Evolutionary conservation across 225 moss, liverwort and hornwort species (phyloP), one percentile per base, ranked within the genome.

Genomic region (Straminergon stramineum): DNA sequence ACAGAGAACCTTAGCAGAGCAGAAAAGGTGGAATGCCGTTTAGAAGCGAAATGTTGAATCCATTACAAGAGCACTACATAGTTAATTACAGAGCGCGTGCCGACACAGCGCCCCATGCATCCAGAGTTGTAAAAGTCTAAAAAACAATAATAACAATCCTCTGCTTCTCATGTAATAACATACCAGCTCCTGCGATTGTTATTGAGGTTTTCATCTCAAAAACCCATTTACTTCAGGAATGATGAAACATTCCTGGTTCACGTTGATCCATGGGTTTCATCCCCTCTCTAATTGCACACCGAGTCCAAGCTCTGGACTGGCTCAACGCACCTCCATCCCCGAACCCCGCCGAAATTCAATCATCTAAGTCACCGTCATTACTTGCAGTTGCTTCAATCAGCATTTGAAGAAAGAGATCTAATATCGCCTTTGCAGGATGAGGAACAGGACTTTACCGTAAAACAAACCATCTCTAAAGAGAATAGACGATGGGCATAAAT

Each of bases 151-250:
- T 45, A 65, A 43, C 32, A 27, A 17, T 70, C 70, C 32, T 27
- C 85, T 64, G 79, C 31, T 43, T 31, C 81, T 80, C 43, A 60
- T 31, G 48, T n/a, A n/a, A 23, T 41, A 73, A 19, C 81, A 17
- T 43, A 55, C 73, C 55, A 15, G 24, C 86, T 64, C 60, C 68
- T 48, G 58, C 53, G 65, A 76, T 45, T 55, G 74, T 87, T 89
- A 81, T 68, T 87, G 84, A 87, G 84, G 89, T 87, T 92, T 84
- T 87, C 19, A 68, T 80, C 80, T 90, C 68, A 89, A 90, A 90
- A 90, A 89, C 56, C 41, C 87, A 32, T 23, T 64, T n/a, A 10
- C 86, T 22, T 39, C 86, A 86, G 63, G 65, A 64, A 86, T 65
- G 65, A 39, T 64, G 27, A 51, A 28, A 10, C 82, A 51, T 75